A percentile compares a stretch with the other conserved stretches of the same genome.
phyloP scores from a whole-genome alignment of 768 basidiomycete genomes.

The Brasilioporus rufonigricans region DNA sequence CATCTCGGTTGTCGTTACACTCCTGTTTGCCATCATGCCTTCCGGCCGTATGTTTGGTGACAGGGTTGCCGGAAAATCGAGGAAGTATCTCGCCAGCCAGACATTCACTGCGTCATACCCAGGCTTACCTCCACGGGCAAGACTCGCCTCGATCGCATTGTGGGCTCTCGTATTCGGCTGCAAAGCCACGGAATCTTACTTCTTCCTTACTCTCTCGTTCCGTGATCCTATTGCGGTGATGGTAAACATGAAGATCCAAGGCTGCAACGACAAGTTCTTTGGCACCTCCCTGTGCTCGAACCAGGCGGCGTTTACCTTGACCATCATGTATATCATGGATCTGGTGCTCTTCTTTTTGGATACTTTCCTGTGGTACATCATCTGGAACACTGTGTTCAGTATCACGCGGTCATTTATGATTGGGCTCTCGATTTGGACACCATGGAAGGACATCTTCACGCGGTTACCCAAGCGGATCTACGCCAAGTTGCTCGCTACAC shows the following conservation, averaged over 20 bases:
- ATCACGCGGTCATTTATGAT: conserved; percentile 85
- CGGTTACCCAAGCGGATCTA: conserved; percentile 96
- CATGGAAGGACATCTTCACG: conserved; percentile 97
- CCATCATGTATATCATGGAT: conserved; percentile 99
- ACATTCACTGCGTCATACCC: conserved; percentile 98
- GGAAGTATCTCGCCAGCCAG: conserved; percentile 97
- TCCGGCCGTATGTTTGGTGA: conserved; percentile 99
- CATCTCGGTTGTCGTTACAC: conserved; percentile 82
- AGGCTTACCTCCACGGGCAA: conserved; percentile 53
- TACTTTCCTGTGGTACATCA: conserved; percentile 99
- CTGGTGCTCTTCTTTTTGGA: conserved; percentile 96
- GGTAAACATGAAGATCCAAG: conserved; percentile 95
- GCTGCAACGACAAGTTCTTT: conserved; percentile 84
- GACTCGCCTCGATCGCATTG: conserved; percentile 75
- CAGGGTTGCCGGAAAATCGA: conserved; percentile 88
- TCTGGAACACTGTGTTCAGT: conserved; percentile 96
- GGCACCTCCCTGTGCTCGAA: conserved; percentile 83
- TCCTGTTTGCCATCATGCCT: conserved; percentile 89
- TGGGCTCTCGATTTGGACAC: conserved; percentile 97
- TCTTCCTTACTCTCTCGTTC: conserved; percentile 96
- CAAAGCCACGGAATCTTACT: conserved; percentile 97
- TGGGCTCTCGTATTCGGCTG: conserved; percentile 95
- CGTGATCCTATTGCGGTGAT: conserved; percentile 90
- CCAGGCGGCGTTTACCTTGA: conserved; percentile 91
- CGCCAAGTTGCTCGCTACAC: conserved; percentile 89